Evolutionary conservation across 1,284 basidiomycete species (phyloP).

Genomic region (Amylostereum areolatum): DNA sequence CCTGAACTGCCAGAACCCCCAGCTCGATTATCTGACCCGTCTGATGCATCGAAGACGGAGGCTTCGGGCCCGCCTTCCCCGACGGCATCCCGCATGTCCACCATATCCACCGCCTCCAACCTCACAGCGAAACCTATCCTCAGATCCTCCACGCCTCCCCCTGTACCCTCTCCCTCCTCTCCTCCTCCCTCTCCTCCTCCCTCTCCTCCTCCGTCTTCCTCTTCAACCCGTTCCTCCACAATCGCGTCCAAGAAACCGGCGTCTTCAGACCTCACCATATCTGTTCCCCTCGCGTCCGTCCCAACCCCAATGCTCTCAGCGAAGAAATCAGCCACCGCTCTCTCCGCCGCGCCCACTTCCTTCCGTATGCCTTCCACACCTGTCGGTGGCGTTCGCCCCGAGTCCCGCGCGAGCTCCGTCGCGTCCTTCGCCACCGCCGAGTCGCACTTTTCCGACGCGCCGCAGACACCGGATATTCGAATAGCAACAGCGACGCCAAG

Average conservation of each 20-base stretch:
- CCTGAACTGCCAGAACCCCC: background rate
- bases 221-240: no score
- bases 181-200: background rate
- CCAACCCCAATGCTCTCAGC: background rate
- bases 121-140: no score
- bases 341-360: conserved; percentile 20
- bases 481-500: no score
- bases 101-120: background rate
- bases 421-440: conserved; percentile 27
- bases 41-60: background rate
- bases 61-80: background rate
- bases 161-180: background rate
- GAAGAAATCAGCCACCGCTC: conserved; percentile 1
- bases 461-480: background rate
- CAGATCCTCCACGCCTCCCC: no score
- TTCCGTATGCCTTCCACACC: conserved; percentile 16
- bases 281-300: background rate
- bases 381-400: conserved; percentile 11
- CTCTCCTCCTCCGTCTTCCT: conserved; percentile 1
- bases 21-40: background rate
- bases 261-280: background rate
- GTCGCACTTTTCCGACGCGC: conserved; percentile 2
- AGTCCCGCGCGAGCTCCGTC: conserved; percentile 25
- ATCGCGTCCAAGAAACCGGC: background rate
- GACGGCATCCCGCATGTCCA: background rate